These are phyloP conservation scores for Phytophthora idaei DNA, from an alignment of 352 stramenopile species.

Conservation along the genomic window DNA sequence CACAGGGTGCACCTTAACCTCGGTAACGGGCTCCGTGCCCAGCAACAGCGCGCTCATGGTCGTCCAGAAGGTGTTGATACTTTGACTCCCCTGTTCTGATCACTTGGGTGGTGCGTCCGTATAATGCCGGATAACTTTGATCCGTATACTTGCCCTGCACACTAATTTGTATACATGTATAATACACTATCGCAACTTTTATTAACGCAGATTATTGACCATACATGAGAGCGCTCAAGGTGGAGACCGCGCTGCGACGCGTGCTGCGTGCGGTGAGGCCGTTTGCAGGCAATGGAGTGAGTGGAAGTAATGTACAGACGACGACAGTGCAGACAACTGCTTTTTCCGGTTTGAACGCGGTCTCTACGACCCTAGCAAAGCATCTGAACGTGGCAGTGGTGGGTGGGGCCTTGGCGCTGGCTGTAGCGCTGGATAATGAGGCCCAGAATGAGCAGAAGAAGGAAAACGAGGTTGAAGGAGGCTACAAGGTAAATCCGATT, in stretches of 20 bases:
- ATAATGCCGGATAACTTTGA: slow-evolving; percentile 9
- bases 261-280: slow-evolving; percentile 14
- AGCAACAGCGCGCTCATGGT: slow-evolving; percentile 65
- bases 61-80: slow-evolving; percentile 7
- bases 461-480: slow-evolving; percentile 18
- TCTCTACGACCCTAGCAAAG: slow-evolving; percentile 5
- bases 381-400: slow-evolving; percentile 8
- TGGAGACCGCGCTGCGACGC: slow-evolving; percentile 17
- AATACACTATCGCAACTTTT: not conserved
- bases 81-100: not conserved
- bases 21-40: slow-evolving; percentile 78
- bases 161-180: slow-evolving; percentile 10
- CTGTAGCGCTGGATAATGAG: slow-evolving; percentile 6
- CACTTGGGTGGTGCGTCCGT: slow-evolving; percentile 15
- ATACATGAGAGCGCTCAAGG: slow-evolving; percentile 5
- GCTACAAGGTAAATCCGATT: slow-evolving; percentile 68
- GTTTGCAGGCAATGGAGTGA: not conserved
- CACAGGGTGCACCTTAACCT: slow-evolving; percentile 94
- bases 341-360: slow-evolving; percentile 17
- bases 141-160: not conserved
- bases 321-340: not conserved
- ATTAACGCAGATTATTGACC: not conserved
- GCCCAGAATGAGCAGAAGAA: slow-evolving; percentile 34
- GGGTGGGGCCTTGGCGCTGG: slow-evolving; percentile 17
- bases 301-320: not conserved